A percentile compares a stretch with the other conserved stretches of the same genome.
These are phyloP conservation scores for Diaporthe caulivora DNA, from an alignment of 2,329 filamentous ascomycete species.

Conservation along the genomic window DNA sequence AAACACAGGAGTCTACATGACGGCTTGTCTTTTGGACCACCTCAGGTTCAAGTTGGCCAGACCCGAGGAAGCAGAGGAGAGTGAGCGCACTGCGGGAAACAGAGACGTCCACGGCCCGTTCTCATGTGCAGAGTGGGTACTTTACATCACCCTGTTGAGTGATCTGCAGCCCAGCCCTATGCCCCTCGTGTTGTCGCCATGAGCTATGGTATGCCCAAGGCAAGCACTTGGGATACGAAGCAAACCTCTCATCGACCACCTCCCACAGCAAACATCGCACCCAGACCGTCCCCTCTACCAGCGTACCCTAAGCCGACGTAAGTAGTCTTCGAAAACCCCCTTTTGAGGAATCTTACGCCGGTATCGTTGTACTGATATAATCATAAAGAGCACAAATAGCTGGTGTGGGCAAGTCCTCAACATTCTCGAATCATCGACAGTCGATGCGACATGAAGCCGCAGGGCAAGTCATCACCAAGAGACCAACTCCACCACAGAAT, in stretches of 20 bases:
- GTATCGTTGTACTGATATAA: not conserved
- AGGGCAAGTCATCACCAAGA: not conserved
- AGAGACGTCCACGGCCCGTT: not conserved
- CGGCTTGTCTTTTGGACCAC: not conserved
- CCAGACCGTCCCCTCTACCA: not conserved
- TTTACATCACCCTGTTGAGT: not conserved
- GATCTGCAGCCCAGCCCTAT: not conserved
- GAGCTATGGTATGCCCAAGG: not conserved
- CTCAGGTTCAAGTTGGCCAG: not conserved
- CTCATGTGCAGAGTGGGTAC: not conserved
- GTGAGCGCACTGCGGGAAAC: fast-evolving
- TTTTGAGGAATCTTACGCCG: no score
- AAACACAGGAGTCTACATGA: not conserved
- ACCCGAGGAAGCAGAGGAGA: fast-evolving
- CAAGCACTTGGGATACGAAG: not conserved
- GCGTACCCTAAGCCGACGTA: not conserved
- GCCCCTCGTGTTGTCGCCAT: not conserved
- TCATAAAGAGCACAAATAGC: not conserved
- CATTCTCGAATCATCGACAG: not conserved
- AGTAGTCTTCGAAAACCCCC: not conserved
- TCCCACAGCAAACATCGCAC: fast-evolving
- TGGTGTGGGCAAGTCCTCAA: not conserved
- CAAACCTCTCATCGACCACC: not conserved
- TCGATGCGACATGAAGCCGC: not conserved
- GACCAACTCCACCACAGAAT: not conserved